These are phyloP conservation scores for Sporisorium scitamineum DNA, from an alignment of 1,284 basidiomycete genomes.

Conservation along the genomic window DNA sequence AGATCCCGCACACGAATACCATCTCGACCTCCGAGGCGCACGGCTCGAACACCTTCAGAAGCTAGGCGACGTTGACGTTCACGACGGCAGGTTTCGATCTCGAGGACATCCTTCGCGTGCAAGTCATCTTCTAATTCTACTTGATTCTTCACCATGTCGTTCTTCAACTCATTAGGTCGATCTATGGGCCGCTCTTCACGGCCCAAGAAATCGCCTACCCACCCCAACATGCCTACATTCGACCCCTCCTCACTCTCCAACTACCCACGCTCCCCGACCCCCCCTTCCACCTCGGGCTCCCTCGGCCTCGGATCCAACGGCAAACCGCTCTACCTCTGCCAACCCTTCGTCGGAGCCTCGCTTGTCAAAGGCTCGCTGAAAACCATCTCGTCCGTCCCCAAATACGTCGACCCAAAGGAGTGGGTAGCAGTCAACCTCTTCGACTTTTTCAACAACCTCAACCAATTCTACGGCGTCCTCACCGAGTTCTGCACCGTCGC, in stretches of 20 bases:
- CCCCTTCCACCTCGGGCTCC: constrained; percentile 21
- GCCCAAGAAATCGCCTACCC: constrained; percentile 59
- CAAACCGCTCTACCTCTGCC: constrained; percentile 68
- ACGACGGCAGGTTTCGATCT: not conserved
- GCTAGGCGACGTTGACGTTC: not conserved
- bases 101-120: too few species aligned
- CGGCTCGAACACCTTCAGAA: not conserved
- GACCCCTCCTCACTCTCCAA: constrained; percentile 26
- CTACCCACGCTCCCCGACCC: constrained; percentile 31
- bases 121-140: not conserved
- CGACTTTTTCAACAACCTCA: constrained; percentile 86
- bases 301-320: constrained; percentile 33
- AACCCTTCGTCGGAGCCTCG: constrained; percentile 88
- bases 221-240: constrained; percentile 53
- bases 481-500: constrained; percentile 93
- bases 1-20: too few species aligned
- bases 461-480: constrained; percentile 95
- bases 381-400: constrained; percentile 96
- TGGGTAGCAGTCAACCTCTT: constrained; percentile 93
- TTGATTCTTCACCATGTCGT: constrained; percentile 47
- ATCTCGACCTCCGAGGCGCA: not conserved
- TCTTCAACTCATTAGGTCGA: constrained; percentile 62
- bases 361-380: constrained; percentile 98
- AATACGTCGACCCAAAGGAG: constrained; percentile 77
- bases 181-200: constrained; percentile 65